Percentiles rank a stretch among this genome's conserved stretches.
Evolutionary conservation across 2,329 filamentous ascomycete species (phyloP).

Genomic region (Graphium sp.): DNA sequence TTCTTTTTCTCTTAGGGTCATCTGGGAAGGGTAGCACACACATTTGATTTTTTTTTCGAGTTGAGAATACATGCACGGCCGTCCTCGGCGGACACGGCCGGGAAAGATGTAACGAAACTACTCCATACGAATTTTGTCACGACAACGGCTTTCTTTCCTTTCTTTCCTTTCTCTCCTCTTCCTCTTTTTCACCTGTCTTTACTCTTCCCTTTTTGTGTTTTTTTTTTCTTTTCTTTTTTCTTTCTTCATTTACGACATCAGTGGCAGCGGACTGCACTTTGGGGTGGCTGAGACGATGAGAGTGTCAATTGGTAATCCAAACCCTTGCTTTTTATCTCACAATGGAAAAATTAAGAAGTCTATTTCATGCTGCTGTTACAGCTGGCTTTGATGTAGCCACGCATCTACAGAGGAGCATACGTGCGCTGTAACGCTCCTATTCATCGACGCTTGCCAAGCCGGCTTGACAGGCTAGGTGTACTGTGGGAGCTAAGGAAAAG

Average conservation of each 20-base stretch:
- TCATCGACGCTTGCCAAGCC: too few species aligned
- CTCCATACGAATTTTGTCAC: conserved; percentile 1
- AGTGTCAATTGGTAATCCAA: too few species aligned
- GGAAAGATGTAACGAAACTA: conserved; percentile 1
- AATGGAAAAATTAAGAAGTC: too few species aligned
- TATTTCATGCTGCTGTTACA: too few species aligned
- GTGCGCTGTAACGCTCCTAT: too few species aligned
- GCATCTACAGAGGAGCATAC: too few species aligned
- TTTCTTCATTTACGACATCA: conserved; percentile 1
- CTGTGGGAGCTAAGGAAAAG: too few species aligned
- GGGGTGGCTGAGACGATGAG: too few species aligned
- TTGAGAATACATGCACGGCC: conserved; percentile 4
- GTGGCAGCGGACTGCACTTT: not conserved
- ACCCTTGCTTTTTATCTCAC: too few species aligned
- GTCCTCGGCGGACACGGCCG: not conserved
- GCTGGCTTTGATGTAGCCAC: too few species aligned
- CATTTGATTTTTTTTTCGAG: conserved; percentile 3
- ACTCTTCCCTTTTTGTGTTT: conserved; percentile 1
- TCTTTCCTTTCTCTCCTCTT: conserved; percentile 4
- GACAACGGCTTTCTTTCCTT: conserved; percentile 1
- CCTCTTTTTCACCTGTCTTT: conserved; percentile 4
- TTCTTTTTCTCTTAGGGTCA: conserved; percentile 8
- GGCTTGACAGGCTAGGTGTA: too few species aligned
- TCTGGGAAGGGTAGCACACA: not conserved
- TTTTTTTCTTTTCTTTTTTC: conserved; percentile 4